phyloP scores from a whole-genome alignment of 2,329 filamentous ascomycete species.

The Monilinia aucupariae region DNA sequence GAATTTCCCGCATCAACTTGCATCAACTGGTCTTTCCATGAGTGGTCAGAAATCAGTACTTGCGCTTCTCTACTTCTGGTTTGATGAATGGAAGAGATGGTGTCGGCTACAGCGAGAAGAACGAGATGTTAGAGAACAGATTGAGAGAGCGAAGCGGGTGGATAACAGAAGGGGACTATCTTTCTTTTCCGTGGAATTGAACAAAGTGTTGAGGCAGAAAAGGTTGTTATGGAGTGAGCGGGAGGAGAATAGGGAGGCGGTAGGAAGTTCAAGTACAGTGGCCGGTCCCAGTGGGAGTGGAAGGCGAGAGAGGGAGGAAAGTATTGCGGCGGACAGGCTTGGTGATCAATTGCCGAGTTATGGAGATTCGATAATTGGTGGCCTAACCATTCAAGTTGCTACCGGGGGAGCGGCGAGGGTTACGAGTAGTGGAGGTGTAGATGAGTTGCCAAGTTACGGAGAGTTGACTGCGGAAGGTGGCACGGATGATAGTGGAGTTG shows the following conservation, averaged over 20 bases:
- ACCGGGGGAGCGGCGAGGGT: neutral
- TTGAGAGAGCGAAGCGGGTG: slow-evolving; percentile 15
- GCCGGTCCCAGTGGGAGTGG: neutral
- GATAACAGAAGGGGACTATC: neutral
- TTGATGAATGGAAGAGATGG: slow-evolving; percentile 29
- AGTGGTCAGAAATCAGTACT: slow-evolving; percentile 30
- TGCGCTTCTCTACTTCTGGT: slow-evolving; percentile 33
- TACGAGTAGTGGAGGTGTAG: neutral
- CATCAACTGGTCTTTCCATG: slow-evolving; percentile 21
- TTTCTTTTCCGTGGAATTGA: slow-evolving; percentile 2
- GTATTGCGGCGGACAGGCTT: too few relatives aligned
- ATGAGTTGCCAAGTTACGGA: neutral
- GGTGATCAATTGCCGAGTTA: slow-evolving; percentile 8
- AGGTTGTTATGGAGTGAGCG: slow-evolving; percentile 18
- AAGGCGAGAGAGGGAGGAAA: neutral
- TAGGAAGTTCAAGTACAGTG: neutral
- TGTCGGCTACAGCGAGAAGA: slow-evolving; percentile 26
- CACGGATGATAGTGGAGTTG: neutral
- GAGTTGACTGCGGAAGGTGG: neutral
- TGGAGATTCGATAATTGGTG: neutral
- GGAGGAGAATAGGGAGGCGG: slow-evolving; percentile 14
- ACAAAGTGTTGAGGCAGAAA: slow-evolving; percentile 10
- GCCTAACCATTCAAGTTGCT: neutral
- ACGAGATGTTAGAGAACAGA: slow-evolving; percentile 15
- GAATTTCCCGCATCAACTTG: slow-evolving; percentile 27